Conservation (phyloP, 306 rosid genomes). For the Rosa multiflora region DNA sequence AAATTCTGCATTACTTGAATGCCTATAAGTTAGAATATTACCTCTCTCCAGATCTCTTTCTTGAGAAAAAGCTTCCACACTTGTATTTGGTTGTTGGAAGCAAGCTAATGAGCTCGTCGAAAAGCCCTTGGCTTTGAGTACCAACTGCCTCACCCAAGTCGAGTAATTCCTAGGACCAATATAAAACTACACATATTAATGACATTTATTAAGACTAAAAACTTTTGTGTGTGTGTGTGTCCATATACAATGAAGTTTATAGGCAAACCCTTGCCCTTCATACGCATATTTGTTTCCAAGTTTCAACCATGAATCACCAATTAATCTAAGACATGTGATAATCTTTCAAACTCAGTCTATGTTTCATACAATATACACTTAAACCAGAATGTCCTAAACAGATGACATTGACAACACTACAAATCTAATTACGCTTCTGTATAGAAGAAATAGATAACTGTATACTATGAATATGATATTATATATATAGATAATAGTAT, state of each 20-base stretch:
- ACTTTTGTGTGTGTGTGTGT: neutral
- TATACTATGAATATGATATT: no score
- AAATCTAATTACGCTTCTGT: neutral
- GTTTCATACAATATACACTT: neutral
- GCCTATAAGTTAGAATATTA: conserved; percentile 24
- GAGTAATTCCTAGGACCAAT: conserved; percentile 63
- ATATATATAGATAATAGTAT: no score
- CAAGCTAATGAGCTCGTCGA: conserved; percentile 67
- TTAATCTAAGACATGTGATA: neutral
- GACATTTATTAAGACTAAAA: neutral
- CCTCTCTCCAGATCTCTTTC: conserved; percentile 71
- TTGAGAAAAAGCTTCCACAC: conserved; percentile 64
- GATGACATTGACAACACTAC: neutral
- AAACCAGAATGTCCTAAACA: neutral
- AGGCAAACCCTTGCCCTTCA: neutral
- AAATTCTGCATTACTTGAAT: neutral
- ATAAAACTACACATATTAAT: neutral
- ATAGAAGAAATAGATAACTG: neutral
- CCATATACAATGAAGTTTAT: neutral
- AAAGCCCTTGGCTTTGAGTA: conserved; percentile 80
- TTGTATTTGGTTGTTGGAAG: conserved; percentile 80
- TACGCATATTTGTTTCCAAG: neutral
- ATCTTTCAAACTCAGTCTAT: neutral
- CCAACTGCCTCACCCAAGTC: conserved; percentile 91
- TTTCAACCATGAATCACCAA: neutral